Evolutionary conservation across 2,329 filamentous ascomycete species (phyloP).

Genomic region (Ascochyta rabiei): DNA sequence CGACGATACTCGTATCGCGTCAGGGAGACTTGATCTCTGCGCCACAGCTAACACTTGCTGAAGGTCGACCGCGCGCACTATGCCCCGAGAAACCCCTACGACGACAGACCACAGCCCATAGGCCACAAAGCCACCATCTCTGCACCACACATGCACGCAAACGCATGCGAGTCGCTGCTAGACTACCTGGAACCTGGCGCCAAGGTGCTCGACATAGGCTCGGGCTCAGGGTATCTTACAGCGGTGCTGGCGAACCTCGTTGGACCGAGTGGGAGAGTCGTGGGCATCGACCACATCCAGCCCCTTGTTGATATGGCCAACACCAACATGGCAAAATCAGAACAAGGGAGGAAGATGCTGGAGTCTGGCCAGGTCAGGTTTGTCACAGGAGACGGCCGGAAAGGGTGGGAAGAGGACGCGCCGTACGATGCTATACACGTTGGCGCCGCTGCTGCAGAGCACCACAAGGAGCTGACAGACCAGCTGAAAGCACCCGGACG

Average conservation of each 20-base stretch:
- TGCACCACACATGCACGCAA: conserved; percentile 75
- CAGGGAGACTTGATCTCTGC: not conserved
- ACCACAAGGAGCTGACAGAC: conserved; percentile 74
- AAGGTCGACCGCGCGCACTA: conserved; percentile 91
- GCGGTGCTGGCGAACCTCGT: conserved; percentile 84
- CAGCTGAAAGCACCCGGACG: conserved; percentile 81
- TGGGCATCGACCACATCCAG: conserved; percentile 58
- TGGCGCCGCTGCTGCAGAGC: conserved; percentile 77
- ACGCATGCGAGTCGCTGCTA: conserved; percentile 67
- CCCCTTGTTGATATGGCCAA: conserved; percentile 51
- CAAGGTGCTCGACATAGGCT: conserved; percentile 56
- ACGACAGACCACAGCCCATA: conserved; percentile 72
- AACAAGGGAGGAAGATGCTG: conserved; percentile 61
- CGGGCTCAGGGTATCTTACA: conserved; percentile 73
- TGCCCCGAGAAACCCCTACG: conserved; percentile 72
- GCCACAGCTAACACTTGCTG: conserved; percentile 1
- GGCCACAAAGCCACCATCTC: conserved; percentile 72
- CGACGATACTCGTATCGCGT: conserved; percentile 10
- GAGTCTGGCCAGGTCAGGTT: conserved; percentile 70
- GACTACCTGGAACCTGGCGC: conserved; percentile 60
- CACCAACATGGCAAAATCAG: conserved; percentile 53
- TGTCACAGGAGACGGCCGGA: conserved; percentile 69
- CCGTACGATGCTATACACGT: conserved; percentile 96
- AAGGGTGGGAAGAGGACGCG: conserved; percentile 53
- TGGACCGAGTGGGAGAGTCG: conserved; percentile 53